phyloP scores from a whole-genome alignment of 1,284 basidiomycete species.

The Takashimella koratensis region DNA sequence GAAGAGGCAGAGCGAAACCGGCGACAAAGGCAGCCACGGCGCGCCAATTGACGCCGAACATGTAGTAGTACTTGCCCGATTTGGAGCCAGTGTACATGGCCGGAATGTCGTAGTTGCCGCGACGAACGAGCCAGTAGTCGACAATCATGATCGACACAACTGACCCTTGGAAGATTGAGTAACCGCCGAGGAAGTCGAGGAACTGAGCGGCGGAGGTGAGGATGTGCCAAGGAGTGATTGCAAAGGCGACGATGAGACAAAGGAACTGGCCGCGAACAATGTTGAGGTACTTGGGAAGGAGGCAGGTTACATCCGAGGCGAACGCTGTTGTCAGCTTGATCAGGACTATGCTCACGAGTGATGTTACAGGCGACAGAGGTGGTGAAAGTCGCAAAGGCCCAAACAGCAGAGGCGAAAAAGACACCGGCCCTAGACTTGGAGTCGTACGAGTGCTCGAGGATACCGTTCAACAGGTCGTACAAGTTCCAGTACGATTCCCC shows the following conservation, averaged over 20 bases:
- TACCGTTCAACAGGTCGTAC: slow-evolving; percentile 64
- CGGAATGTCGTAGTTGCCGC: slow-evolving; percentile 63
- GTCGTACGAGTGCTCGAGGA: slow-evolving; percentile 64
- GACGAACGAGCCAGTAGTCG: slow-evolving; percentile 74
- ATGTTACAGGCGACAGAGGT: no score
- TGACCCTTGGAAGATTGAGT: slow-evolving; percentile 70
- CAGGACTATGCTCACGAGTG: no score
- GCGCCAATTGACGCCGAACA: slow-evolving; percentile 63
- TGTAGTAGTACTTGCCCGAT: slow-evolving; percentile 54
- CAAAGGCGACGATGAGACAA: slow-evolving; percentile 46
- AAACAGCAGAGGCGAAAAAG: slow-evolving; percentile 74
- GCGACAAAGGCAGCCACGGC: slow-evolving; percentile 26
- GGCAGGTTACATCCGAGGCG: slow-evolving; percentile 21
- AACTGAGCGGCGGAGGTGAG: slow-evolving; percentile 69
- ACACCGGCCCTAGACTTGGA: slow-evolving; percentile 62
- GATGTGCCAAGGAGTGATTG: slow-evolving; percentile 65
- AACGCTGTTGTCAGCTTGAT: no score
- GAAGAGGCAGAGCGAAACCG: slow-evolving; percentile 11
- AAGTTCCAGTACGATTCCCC: slow-evolving; percentile 72
- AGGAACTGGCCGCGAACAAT: slow-evolving; percentile 76
- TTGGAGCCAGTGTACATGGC: slow-evolving; percentile 62
- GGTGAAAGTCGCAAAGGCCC: no score
- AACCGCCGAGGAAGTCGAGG: slow-evolving; percentile 70
- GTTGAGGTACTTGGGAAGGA: slow-evolving; percentile 69
- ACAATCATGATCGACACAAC: slow-evolving; percentile 73